Percentiles rank a stretch among this genome's conserved stretches.
Evolutionary conservation across 1,284 basidiomycete genomes (phyloP).

Genomic region (Malassezia brasiliensis): DNA sequence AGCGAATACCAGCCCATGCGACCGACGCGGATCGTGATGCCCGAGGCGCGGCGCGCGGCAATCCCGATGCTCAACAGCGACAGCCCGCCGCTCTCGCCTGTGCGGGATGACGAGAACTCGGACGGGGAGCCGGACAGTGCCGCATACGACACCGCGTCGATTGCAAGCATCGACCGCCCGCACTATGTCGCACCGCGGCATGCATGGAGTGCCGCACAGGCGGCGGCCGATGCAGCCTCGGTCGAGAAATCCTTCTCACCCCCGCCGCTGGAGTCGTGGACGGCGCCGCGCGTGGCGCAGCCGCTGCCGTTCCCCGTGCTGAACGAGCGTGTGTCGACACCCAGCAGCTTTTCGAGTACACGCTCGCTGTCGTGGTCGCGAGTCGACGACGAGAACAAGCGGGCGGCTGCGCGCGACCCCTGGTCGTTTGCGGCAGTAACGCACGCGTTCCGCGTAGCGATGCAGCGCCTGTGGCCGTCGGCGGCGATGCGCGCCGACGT

Average conservation of each 20-base stretch:
- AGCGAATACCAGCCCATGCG: no score
- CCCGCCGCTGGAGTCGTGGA: constrained; percentile 12
- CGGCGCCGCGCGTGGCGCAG: constrained; percentile 13
- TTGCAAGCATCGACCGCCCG: neutral
- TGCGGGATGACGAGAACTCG: constrained; percentile 13
- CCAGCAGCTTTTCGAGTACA: constrained; percentile 4
- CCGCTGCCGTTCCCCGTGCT: neutral
- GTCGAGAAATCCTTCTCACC: constrained; percentile 10
- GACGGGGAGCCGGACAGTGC: neutral
- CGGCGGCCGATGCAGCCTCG: constrained; percentile 23
- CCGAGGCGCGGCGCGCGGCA: constrained; percentile 29
- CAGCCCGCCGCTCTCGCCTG: constrained; percentile 38
- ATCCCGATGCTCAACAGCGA: constrained; percentile 30
- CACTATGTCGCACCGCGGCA: constrained; percentile 21
- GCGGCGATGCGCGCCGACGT: constrained; percentile 15
- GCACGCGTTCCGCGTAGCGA: no score
- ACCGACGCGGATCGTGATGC: constrained; percentile 24
- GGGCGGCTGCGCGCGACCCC: neutral
- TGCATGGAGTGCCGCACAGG: constrained; percentile 34
- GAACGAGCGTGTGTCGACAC: neutral
- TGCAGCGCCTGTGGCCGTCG: no score
- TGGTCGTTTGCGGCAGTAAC: neutral
- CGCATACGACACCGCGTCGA: constrained; percentile 1
- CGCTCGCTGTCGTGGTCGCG: constrained; percentile 6
- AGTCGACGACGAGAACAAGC: constrained; percentile 1